Conservation (phyloP, 2,329 filamentous ascomycete species). For the Pseudogymnoascus sp. region DNA sequence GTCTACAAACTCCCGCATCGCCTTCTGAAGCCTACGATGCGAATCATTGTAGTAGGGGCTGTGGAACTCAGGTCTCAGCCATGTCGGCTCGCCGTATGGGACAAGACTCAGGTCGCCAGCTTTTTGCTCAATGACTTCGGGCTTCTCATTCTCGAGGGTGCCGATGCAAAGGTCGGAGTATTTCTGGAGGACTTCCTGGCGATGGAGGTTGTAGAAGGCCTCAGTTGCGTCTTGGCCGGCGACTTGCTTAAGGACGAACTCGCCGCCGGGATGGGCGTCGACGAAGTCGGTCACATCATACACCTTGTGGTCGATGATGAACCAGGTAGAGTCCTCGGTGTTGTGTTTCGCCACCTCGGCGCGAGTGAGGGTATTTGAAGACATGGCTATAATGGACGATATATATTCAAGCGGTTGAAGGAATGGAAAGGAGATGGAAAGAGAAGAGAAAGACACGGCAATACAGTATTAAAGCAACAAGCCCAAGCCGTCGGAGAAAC, state of each 20-base stretch:
- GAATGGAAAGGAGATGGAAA: background rate
- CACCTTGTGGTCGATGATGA: conserved; percentile 78
- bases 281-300: conserved; percentile 82
- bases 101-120: conserved; percentile 66
- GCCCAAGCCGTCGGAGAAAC: background rate
- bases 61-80: conserved; percentile 70
- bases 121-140: conserved; percentile 61
- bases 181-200: conserved; percentile 79
- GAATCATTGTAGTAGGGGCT: conserved; percentile 73
- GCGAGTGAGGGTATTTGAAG: conserved; percentile 35
- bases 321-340: conserved; percentile 67
- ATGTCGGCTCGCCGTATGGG: conserved; percentile 78
- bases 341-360: conserved; percentile 68
- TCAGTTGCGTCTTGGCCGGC: conserved; percentile 74
- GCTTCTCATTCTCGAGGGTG: conserved; percentile 63
- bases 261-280: conserved; percentile 76
- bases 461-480: background rate
- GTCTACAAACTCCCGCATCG: conserved; percentile 66
- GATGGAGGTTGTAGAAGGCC: conserved; percentile 86
- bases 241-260: conserved; percentile 69
- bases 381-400: conserved; percentile 16
- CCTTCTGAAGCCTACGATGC: conserved; percentile 59
- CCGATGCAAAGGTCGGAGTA: conserved; percentile 70
- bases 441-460: background rate
- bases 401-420: background rate